Conservation (phyloP, 2,329 filamentous ascomycete genomes). For the Aspergillus proliferans region DNA sequence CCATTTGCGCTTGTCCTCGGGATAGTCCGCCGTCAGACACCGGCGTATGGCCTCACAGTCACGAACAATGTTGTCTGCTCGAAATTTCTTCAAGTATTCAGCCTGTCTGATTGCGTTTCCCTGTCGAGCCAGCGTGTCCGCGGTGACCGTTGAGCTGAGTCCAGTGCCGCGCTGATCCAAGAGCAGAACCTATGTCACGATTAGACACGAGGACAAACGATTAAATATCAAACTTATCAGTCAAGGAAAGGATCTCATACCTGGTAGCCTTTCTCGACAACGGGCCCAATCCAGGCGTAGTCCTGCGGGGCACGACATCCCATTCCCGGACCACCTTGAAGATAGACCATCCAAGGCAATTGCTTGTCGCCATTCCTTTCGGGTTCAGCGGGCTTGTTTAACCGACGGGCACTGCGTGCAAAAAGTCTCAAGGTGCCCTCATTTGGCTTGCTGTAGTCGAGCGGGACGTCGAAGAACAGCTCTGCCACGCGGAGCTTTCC, state of each 20-base stretch:
- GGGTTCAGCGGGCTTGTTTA: constrained; percentile 44
- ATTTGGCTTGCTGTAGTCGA: constrained; percentile 63
- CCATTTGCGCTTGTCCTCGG: constrained; percentile 69
- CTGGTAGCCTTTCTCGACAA: constrained; percentile 77
- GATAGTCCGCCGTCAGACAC: constrained; percentile 64
- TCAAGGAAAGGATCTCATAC: constrained; percentile 30
- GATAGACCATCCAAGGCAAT: constrained; percentile 60
- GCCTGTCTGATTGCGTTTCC: constrained; percentile 64
- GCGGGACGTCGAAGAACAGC: constrained; percentile 78
- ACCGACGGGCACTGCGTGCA: constrained; percentile 63
- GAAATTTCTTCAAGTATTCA: constrained; percentile 74
- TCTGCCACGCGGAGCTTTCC: constrained; percentile 72
- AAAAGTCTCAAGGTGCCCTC: constrained; percentile 66
- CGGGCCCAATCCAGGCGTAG: constrained; percentile 60
- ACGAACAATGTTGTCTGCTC: constrained; percentile 82
- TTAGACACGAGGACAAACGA: not conserved
- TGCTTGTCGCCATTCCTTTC: constrained; percentile 38
- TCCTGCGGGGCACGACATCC: constrained; percentile 70
- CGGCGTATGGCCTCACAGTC: constrained; percentile 82
- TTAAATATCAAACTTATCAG: not conserved
- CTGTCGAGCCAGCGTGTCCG: constrained; percentile 60
- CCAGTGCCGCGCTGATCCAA: constrained; percentile 92
- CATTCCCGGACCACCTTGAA: constrained; percentile 82
- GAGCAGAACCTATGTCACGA: constrained; percentile 50
- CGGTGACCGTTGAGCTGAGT: constrained; percentile 71